A percentile compares a stretch with the other conserved stretches of the same genome.
phyloP scores from a whole-genome alignment of 2,329 filamentous ascomycete species.

The Beauveria bassiana region DNA sequence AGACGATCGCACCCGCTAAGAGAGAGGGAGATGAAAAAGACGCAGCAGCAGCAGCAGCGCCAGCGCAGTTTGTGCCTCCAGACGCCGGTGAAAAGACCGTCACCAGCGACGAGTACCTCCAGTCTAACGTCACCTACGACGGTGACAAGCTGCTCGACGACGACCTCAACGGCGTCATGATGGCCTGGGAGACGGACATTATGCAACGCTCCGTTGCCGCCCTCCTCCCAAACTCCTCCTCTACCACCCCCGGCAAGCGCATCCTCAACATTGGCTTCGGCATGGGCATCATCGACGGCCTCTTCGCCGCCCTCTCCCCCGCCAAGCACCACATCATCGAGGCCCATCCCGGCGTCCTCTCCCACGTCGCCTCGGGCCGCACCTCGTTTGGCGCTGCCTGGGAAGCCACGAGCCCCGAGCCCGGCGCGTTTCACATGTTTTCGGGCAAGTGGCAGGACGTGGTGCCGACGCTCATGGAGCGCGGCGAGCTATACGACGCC shows the following conservation, averaged over 20 bases:
- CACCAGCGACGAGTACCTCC: conserved; percentile 61
- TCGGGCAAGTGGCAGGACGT: conserved; percentile 74
- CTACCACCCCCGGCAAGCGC: conserved; percentile 43
- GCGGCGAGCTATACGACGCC: conserved; percentile 68
- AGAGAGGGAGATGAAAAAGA: not conserved
- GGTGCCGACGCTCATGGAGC: conserved; percentile 57
- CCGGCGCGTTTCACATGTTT: conserved; percentile 66
- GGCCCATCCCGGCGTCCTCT: conserved; percentile 70
- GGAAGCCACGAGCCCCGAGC: conserved; percentile 46
- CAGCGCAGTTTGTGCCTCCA: conserved; percentile 25
- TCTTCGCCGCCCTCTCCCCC: conserved; percentile 63
- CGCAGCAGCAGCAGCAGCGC: conserved; percentile 5
- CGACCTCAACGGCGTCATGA: conserved; percentile 81
- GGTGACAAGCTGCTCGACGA: conserved; percentile 63
- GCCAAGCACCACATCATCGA: conserved; percentile 76
- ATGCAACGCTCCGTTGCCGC: conserved; percentile 71
- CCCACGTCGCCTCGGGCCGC: conserved; percentile 44
- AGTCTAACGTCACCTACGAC: conserved; percentile 57
- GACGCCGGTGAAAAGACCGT: conserved; percentile 38
- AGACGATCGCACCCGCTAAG: not conserved
- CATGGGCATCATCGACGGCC: conserved; percentile 79
- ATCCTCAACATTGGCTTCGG: conserved; percentile 85
- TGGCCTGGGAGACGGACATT: conserved; percentile 84
- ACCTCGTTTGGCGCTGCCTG: conserved; percentile 46
- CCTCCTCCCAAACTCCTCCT: conserved; percentile 43